Conservation (phyloP, 768 basidiomycete species). For the Trametopsis cervina region DNA sequence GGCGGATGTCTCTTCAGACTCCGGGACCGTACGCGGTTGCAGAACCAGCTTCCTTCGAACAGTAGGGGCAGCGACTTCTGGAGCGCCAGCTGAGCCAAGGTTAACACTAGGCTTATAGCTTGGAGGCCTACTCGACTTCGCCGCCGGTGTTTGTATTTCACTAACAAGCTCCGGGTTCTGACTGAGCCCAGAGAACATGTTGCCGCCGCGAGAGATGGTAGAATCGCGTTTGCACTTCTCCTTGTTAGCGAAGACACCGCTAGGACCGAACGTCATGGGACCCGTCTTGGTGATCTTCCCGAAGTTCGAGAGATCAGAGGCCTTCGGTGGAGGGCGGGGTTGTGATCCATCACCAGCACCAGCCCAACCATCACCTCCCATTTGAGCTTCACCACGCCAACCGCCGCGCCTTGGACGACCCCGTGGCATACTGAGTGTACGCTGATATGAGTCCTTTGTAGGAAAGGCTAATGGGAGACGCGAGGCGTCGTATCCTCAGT, state of each 20-base stretch:
- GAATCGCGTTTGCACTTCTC: conserved; percentile 61
- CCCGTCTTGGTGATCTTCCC: conserved; percentile 73
- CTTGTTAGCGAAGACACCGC: conserved; percentile 74
- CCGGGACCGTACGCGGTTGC: conserved; percentile 68
- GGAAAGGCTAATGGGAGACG: no score
- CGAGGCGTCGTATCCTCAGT: no score
- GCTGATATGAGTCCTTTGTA: conserved; percentile 47
- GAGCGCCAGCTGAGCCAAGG: conserved; percentile 35
- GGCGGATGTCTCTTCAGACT: no score
- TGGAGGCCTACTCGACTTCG: conserved; percentile 45
- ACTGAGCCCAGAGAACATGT: conserved; percentile 85
- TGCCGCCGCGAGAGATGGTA: conserved; percentile 72
- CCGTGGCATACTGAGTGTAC: conserved; percentile 76
- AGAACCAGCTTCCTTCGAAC: conserved; percentile 72
- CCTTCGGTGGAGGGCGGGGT: conserved; percentile 61
- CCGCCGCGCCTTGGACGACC: conserved; percentile 86
- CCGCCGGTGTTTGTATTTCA: conserved; percentile 35
- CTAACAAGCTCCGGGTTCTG: conserved; percentile 49
- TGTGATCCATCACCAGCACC: conserved; percentile 39
- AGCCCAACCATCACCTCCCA: conserved; percentile 82
- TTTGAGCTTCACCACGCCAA: conserved; percentile 51
- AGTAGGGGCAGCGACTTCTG: conserved; percentile 40
- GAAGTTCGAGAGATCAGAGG: conserved; percentile 80
- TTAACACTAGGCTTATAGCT: conserved; percentile 48
- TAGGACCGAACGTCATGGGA: conserved; percentile 76